A percentile compares a stretch with the other conserved stretches of the same genome.
Conservation (phyloP, 164 flowering plant genomes). For the Annona cherimola region DNA sequence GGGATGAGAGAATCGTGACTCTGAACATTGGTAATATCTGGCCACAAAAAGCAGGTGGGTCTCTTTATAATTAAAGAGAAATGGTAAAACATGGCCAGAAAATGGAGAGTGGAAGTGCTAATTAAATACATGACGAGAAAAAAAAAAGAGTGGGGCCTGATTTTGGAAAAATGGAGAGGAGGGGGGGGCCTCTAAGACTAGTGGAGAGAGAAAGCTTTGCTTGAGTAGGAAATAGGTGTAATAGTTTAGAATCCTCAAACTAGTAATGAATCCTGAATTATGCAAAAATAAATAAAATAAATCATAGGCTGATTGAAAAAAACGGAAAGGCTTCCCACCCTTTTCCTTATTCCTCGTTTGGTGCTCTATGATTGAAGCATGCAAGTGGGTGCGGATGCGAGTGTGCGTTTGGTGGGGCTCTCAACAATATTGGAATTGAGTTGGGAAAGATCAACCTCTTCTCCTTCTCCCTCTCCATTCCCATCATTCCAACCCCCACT, state of each 20-base stretch:
- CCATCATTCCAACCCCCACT: slow-evolving; percentile 56
- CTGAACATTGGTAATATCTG: too few species aligned
- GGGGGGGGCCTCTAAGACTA: too few species aligned
- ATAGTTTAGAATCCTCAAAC: slow-evolving; percentile 34
- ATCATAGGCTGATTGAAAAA: slow-evolving; percentile 15
- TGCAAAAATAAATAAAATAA: not conserved
- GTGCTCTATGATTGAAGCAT: slow-evolving; percentile 33
- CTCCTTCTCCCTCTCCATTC: slow-evolving; percentile 7
- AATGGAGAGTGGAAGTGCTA: too few species aligned
- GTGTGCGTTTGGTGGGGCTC: not conserved
- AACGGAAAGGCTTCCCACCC: not conserved
- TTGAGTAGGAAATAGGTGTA: slow-evolving; percentile 1
- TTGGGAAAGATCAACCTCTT: slow-evolving; percentile 5
- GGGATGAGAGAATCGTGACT: too few species aligned
- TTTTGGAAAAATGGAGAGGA: not conserved
- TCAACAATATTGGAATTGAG: not conserved
- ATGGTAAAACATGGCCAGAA: too few species aligned
- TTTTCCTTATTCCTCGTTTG: not conserved
- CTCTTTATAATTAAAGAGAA: too few species aligned
- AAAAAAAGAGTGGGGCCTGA: not conserved
- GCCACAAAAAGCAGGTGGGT: too few species aligned
- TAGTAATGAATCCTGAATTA: slow-evolving; percentile 29
- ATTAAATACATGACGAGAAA: too few species aligned
- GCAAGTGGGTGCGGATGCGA: slow-evolving; percentile 18
- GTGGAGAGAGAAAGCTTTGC: not conserved